Evolutionary conservation across 176 grass and related monocot species (phyloP).

Genomic region (Tuctoria greenei): DNA sequence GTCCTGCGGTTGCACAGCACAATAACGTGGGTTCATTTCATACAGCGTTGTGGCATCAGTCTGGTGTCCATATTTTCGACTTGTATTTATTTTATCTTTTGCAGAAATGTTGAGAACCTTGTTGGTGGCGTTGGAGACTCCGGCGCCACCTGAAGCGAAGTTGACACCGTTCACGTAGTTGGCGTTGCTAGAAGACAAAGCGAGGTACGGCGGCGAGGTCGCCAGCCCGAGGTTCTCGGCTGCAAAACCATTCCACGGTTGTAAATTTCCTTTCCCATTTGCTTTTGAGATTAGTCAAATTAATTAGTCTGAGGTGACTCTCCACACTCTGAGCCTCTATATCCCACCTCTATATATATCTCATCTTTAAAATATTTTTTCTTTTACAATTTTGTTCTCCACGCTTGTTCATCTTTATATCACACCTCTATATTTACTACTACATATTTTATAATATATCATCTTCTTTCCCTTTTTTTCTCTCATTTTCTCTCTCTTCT

Average conservation of each 20-base stretch:
- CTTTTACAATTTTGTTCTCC: too few species aligned
- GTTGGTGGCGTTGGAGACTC: conserved; percentile 67
- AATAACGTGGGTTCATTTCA: too few species aligned
- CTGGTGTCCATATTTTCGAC: background rate
- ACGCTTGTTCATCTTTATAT: too few species aligned
- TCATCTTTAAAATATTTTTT: too few species aligned
- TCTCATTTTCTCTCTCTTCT: too few species aligned
- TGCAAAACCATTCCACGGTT: conserved; percentile 30
- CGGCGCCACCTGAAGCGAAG: conserved; percentile 83
- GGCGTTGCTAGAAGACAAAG: conserved; percentile 51
- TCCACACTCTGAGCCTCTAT: too few species aligned
- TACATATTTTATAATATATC: too few species aligned
- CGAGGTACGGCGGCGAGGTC: conserved; percentile 62
- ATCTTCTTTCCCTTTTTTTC: too few species aligned
- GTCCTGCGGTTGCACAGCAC: conserved; percentile 32
- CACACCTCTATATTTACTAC: too few species aligned
- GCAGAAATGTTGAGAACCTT: conserved; percentile 27
- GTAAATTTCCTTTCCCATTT: background rate
- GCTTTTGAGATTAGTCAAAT: background rate
- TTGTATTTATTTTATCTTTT: too few species aligned
- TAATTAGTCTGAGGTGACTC: too few species aligned
- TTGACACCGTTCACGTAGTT: conserved; percentile 64
- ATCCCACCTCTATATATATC: too few species aligned
- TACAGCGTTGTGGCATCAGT: background rate
- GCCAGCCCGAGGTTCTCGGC: conserved; percentile 60